Percentiles rank a stretch among this genome's conserved stretches.
phyloP scores from a whole-genome alignment of 148 eudicot genomes.

The Fagopyrum tataricum region DNA sequence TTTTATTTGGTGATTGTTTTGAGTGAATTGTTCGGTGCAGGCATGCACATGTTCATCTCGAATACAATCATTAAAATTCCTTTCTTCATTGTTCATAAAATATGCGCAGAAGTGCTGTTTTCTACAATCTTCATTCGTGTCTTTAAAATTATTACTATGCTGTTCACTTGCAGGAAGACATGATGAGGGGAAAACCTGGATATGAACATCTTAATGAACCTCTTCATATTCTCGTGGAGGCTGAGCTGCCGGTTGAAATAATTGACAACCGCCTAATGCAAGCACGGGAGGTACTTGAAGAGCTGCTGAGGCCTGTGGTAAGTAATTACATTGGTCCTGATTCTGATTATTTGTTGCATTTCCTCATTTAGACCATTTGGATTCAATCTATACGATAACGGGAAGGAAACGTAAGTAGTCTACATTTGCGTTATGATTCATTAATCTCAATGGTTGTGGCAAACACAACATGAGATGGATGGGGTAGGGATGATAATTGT shows the following conservation, averaged over 20 bases:
- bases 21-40: not conserved
- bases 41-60: not conserved
- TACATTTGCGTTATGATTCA: too few relatives aligned
- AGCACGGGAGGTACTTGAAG: slow-evolving; percentile 92
- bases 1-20: not conserved
- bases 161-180: slow-evolving; percentile 61
- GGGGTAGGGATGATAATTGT: too few relatives aligned
- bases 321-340: not conserved
- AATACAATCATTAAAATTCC: not conserved
- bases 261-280: slow-evolving; percentile 83
- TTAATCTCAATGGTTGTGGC: too few relatives aligned
- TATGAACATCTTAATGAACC: slow-evolving; percentile 97
- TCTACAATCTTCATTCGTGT: not conserved
- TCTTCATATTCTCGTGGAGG: slow-evolving; percentile 91
- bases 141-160: not conserved
- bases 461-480: too few relatives aligned
- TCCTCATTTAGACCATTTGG: too few relatives aligned
- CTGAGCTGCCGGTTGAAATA: slow-evolving; percentile 86
- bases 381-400: too few relatives aligned
- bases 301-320: slow-evolving; percentile 95
- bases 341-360: not conserved
- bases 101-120: not conserved
- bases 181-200: slow-evolving; percentile 96
- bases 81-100: not conserved
- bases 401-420: too few relatives aligned